Conservation (phyloP, 371 early-diverging fungal genomes). For the Zancudomyces culisetae region DNA sequence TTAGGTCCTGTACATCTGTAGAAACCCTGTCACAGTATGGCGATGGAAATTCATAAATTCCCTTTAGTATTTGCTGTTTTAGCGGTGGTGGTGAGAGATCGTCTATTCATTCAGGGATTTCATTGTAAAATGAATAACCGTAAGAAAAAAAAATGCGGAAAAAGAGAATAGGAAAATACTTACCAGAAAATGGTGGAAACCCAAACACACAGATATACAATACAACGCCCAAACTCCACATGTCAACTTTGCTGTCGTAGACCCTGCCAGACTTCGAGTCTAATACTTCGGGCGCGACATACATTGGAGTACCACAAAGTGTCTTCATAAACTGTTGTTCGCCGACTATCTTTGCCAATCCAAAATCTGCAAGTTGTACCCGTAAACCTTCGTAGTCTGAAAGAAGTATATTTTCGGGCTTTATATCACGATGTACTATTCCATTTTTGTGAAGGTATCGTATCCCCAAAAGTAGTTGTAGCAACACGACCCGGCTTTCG, state of each 20-base stretch:
- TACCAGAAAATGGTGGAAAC: slow-evolving; percentile 68
- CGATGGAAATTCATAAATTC: slow-evolving; percentile 53
- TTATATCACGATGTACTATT: slow-evolving; percentile 62
- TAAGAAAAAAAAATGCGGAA: background rate
- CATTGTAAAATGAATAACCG: background rate
- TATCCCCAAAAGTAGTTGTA: slow-evolving; percentile 52
- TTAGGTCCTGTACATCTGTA: slow-evolving; percentile 39
- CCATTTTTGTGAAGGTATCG: slow-evolving; percentile 51
- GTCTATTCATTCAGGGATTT: slow-evolving; percentile 13
- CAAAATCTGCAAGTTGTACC: slow-evolving; percentile 87
- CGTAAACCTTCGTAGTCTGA: slow-evolving; percentile 34
- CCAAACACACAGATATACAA: slow-evolving; percentile 93
- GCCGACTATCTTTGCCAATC: slow-evolving; percentile 63
- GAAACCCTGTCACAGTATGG: slow-evolving; percentile 74
- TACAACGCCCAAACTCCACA: slow-evolving; percentile 98
- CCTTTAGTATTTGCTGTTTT: slow-evolving; percentile 53
- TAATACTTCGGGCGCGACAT: slow-evolving; percentile 92
- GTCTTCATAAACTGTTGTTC: slow-evolving; percentile 45
- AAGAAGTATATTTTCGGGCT: slow-evolving; percentile 70
- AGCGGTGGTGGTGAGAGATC: slow-evolving; percentile 30
- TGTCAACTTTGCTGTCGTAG: slow-evolving; percentile 77
- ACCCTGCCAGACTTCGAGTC: slow-evolving; percentile 32
- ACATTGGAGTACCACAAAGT: slow-evolving; percentile 93
- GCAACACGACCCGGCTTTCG: slow-evolving; percentile 61
- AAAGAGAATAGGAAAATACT: background rate